A percentile compares a stretch with the other conserved stretches of the same genome.
phyloP scores from a whole-genome alignment of 306 rosid species.

The Vigna angularis region DNA sequence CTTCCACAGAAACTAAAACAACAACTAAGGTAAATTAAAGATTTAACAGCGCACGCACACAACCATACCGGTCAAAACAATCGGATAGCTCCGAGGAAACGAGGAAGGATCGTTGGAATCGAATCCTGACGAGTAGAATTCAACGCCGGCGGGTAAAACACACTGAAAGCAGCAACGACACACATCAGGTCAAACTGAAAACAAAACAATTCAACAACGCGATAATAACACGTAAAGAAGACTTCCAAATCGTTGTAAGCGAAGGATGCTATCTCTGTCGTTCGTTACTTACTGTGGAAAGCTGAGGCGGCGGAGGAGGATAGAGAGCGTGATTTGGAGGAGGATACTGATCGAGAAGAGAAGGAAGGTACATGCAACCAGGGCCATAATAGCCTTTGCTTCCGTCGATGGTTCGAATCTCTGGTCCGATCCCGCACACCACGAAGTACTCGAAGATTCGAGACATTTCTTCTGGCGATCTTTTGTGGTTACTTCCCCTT shows the following conservation, averaged over 20 bases:
- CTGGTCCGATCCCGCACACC: slow-evolving; percentile 97
- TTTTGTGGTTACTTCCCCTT: slow-evolving; percentile 47
- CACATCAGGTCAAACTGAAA: slow-evolving; percentile 27
- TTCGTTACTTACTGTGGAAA: slow-evolving; percentile 68
- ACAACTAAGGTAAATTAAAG: slow-evolving; percentile 20
- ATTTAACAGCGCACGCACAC: slow-evolving; percentile 10
- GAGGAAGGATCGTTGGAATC: slow-evolving; percentile 67
- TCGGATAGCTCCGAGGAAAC: slow-evolving; percentile 92
- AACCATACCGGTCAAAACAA: slow-evolving; percentile 86
- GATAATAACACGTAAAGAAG: not conserved
- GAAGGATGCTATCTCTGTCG: not conserved
- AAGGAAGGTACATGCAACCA: slow-evolving; percentile 67
- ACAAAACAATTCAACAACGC: slow-evolving; percentile 18
- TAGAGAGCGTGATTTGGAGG: slow-evolving; percentile 76
- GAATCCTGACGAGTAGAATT: slow-evolving; percentile 73
- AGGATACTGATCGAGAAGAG: slow-evolving; percentile 88
- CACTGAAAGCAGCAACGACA: slow-evolving; percentile 65
- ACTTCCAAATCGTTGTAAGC: not conserved
- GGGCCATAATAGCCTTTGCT: slow-evolving; percentile 87
- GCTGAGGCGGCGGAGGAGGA: slow-evolving; percentile 99
- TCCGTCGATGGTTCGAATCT: slow-evolving; percentile 86
- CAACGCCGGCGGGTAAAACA: slow-evolving; percentile 96
- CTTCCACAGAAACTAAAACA: not conserved
- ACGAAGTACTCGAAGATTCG: slow-evolving; percentile 95
- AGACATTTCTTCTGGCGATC: slow-evolving; percentile 62